Percentiles rank a stretch among this genome's conserved stretches.
These are phyloP conservation scores for Cercospora brassicicola DNA, from an alignment of 2,329 filamentous ascomycete species.

Conservation along the genomic window DNA sequence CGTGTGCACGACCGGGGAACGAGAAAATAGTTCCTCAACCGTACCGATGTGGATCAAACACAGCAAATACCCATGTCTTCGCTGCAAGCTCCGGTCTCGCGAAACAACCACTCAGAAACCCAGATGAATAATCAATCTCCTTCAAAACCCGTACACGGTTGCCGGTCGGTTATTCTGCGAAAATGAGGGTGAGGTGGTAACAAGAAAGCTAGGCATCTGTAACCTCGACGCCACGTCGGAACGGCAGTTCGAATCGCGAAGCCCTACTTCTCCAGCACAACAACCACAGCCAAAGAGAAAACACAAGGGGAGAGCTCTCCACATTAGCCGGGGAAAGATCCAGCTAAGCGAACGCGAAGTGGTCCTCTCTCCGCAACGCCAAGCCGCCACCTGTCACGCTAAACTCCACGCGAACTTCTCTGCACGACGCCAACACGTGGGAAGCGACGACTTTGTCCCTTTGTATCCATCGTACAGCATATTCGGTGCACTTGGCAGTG, in stretches of 20 bases:
- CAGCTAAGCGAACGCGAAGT: neutral
- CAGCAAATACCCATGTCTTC: neutral
- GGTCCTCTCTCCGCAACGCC: neutral
- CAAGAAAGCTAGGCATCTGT: neutral
- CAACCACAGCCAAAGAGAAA: neutral
- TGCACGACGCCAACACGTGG: neutral
- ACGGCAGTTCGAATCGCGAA: neutral
- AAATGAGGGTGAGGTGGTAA: neutral
- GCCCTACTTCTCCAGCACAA: neutral
- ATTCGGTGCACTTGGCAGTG: neutral
- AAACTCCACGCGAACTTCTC: neutral
- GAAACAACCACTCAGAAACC: neutral
- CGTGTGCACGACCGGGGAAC: neutral
- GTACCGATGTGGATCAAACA: neutral
- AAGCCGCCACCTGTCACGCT: neutral
- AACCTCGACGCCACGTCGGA: neutral
- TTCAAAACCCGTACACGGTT: neutral
- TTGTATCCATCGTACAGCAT: neutral
- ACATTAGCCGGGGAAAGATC: neutral
- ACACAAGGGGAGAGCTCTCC: neutral
- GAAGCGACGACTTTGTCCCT: neutral
- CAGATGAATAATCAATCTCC: neutral
- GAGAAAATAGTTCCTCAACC: neutral
- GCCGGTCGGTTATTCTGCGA: neutral
- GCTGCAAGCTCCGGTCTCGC: neutral